Evolutionary conservation across 2,329 filamentous ascomycete genomes (phyloP).

Genomic region (Colletotrichum tamarilloi): DNA sequence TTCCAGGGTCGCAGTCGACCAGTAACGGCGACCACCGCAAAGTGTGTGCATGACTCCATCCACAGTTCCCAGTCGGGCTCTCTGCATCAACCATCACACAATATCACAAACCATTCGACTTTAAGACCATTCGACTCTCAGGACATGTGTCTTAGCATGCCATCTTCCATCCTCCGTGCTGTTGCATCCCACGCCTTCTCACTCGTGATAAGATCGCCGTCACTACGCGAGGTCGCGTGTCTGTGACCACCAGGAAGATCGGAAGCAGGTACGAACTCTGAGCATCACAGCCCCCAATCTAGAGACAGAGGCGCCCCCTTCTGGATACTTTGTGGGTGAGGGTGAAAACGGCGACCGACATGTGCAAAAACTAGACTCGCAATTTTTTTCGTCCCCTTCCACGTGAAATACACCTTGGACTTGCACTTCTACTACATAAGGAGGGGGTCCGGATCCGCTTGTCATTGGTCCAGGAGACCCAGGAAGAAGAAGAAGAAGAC

Average conservation of each 20-base stretch:
- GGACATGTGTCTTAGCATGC: slow-evolving; percentile 25
- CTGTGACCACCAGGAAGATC: slow-evolving; percentile 25
- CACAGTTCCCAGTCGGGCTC: slow-evolving; percentile 17
- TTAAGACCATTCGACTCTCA: slow-evolving; percentile 15
- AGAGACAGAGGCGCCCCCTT: slow-evolving; percentile 1
- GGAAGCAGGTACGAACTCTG: slow-evolving; percentile 34
- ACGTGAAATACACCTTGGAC: slow-evolving; percentile 17
- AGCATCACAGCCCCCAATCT: slow-evolving; percentile 16
- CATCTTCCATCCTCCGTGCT: slow-evolving; percentile 6
- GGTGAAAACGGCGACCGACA: slow-evolving; percentile 11
- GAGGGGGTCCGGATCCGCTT: background rate
- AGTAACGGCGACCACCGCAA: slow-evolving; percentile 19
- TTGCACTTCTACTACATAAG: background rate
- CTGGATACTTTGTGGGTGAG: background rate
- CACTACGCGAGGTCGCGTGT: slow-evolving; percentile 31
- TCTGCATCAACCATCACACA: slow-evolving; percentile 25
- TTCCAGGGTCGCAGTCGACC: slow-evolving; percentile 25
- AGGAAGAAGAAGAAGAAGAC: slow-evolving; percentile 14
- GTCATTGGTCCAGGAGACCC: slow-evolving; percentile 17
- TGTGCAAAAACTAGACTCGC: slow-evolving; percentile 10
- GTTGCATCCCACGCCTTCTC: slow-evolving; percentile 12
- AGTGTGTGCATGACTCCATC: slow-evolving; percentile 32
- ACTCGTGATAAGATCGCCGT: slow-evolving; percentile 28
- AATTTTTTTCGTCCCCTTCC: slow-evolving; percentile 1
- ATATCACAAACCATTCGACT: slow-evolving; percentile 37